Percentiles rank a stretch among this genome's conserved stretches.
phyloP scores from a whole-genome alignment of 2,329 filamentous ascomycete species.

The Aspergillus pseudoglaucus region DNA sequence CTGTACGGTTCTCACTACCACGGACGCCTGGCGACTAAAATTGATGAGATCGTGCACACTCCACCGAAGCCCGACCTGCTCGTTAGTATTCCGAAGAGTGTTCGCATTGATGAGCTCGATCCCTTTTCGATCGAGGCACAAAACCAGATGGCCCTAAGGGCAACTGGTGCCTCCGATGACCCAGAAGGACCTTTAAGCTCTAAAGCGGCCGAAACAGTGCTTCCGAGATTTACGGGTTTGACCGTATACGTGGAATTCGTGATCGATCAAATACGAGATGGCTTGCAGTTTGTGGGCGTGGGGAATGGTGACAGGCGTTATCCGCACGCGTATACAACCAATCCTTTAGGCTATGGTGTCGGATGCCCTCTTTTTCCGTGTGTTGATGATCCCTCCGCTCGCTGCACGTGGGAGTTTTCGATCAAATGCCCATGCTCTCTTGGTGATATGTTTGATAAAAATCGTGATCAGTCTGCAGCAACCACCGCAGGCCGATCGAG shows the following conservation, averaged over 20 bases:
- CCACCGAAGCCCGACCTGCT: constrained; percentile 52
- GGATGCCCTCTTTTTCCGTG: constrained; percentile 89
- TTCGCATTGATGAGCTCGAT: constrained; percentile 57
- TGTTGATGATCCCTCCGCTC: constrained; percentile 73
- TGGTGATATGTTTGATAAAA: constrained; percentile 59
- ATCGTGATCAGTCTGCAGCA: constrained; percentile 15
- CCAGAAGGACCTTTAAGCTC: constrained; percentile 30
- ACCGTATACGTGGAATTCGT: constrained; percentile 69
- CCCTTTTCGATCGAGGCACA: constrained; percentile 46
- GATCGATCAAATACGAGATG: constrained; percentile 70
- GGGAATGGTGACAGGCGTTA: constrained; percentile 73
- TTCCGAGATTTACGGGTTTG: constrained; percentile 52
- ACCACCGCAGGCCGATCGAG: constrained; percentile 14
- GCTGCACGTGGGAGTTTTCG: constrained; percentile 81
- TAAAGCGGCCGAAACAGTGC: constrained; percentile 31
- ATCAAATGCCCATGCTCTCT: constrained; percentile 81
- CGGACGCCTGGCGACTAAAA: constrained; percentile 63
- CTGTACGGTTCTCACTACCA: constrained; percentile 63
- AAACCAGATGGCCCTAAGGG: constrained; percentile 38
- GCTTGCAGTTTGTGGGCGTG: constrained; percentile 84
- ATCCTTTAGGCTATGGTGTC: constrained; percentile 68
- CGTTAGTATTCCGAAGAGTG: constrained; percentile 53
- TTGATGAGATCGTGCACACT: constrained; percentile 53
- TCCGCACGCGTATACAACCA: constrained; percentile 85
- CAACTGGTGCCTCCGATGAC: constrained; percentile 29